Base-by-base conservation (phyloP, 352 stramenopile genomes). In the Plasmopara halstedii region DNA sequence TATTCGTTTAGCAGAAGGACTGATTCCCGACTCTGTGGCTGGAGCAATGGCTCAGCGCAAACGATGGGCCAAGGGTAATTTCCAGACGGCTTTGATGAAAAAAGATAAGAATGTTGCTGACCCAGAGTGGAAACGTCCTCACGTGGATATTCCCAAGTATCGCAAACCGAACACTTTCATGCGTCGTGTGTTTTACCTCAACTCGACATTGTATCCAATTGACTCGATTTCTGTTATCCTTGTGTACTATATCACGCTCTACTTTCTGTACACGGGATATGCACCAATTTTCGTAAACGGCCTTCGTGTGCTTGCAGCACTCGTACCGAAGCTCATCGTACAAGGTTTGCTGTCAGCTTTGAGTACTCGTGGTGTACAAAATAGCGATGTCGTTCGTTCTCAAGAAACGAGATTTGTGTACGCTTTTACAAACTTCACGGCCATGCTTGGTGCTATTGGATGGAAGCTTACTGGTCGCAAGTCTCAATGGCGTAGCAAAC, bases 261-360 rank as follows among this genome's bases (percentile, higher is more conserved):
- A 88, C 73, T 91, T 91, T 58, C 51, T 91, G 45, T 91, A 85
- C 73, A 88, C 74, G 15, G 80, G 80, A 20, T 85, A 88, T 53
- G 77, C 80, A 11, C 80, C 80, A 10, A 89, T 92, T 51, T 92
- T 73, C 67, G 64, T 88, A 23, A 76, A 74, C 23, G 77, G 77
- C 17, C 67, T 84, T 43, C 80, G 80, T 33, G 62, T 91, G 44
- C 62, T 84, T 8, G 56, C 73, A 23, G 75, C 64, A 23, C 42
- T 89, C 3, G 70, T 89, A 35, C 80, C 80, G 17, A 86, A 87
- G 64, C 62, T 92, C 6, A 64, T 92, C 36, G 71, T 86, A 15
- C 77, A 85, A 40, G 75, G 77, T 38, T 50, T 80, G 35, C 51
- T 92, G n/a, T 79, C 70, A 29, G 80, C 80, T 25, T 46, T 89